Conservation (phyloP, 129 eudicot genomes). For the Flaveria bidentis region DNA sequence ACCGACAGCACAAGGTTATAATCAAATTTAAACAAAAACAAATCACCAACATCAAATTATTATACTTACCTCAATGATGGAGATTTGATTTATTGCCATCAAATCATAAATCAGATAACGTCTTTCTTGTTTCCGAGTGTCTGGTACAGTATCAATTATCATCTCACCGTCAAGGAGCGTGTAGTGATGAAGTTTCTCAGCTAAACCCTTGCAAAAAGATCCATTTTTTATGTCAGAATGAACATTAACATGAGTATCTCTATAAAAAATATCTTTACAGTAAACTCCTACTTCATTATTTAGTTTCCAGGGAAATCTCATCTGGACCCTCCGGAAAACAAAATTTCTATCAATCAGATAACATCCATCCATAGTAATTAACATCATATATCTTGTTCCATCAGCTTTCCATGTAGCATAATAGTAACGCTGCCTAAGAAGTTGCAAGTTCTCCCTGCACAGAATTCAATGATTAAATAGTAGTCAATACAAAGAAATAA, state of each 20-base stretch:
- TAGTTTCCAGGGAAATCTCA: conserved; percentile 94
- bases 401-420: conserved; percentile 99
- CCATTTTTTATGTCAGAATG: conserved; percentile 25
- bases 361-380: conserved; percentile 90
- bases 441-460: conserved; percentile 88
- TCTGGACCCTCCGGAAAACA: conserved; percentile 92
- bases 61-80: conserved; percentile 71
- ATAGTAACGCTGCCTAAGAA: conserved; percentile 93
- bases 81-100: conserved; percentile 79
- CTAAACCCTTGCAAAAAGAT: conserved; percentile 51
- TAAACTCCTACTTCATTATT: conserved; percentile 68
- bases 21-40: background rate
- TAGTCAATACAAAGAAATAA: conserved; percentile 4
- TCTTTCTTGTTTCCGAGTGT: conserved; percentile 87
- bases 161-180: conserved; percentile 99
- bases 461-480: background rate
- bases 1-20: background rate
- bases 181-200: conserved; percentile 78
- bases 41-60: background rate
- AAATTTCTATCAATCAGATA: conserved; percentile 89
- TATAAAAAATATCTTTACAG: conserved; percentile 1
- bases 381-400: conserved; percentile 99
- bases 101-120: conserved; percentile 95
- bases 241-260: conserved; percentile 1
- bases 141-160: conserved; percentile 91